These are phyloP conservation scores for Williopsis jadinii DNA, from an alignment of 1,139 yeast species.

Conservation along the genomic window DNA sequence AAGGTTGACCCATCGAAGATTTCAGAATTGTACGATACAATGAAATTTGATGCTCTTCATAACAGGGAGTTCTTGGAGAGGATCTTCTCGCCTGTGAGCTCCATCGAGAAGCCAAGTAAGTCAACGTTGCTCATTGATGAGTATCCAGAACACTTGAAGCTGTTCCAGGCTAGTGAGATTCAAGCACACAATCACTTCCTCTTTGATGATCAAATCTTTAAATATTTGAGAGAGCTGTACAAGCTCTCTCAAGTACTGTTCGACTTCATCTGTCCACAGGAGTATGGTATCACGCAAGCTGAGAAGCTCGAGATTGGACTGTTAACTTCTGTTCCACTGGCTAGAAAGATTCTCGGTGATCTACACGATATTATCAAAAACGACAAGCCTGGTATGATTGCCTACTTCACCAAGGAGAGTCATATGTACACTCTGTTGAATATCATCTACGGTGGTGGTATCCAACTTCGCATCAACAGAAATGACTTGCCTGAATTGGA, in stretches of 20 bases:
- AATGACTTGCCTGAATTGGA: slow-evolving; percentile 96
- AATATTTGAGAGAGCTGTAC: slow-evolving; percentile 80
- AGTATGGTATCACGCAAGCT: slow-evolving; percentile 92
- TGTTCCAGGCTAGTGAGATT: slow-evolving; percentile 43
- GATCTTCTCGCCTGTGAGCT: slow-evolving; percentile 64
- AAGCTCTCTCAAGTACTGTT: slow-evolving; percentile 86
- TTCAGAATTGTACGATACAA: slow-evolving; percentile 93
- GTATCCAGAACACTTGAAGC: slow-evolving; percentile 74
- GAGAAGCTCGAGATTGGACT: slow-evolving; percentile 95
- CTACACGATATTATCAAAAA: slow-evolving; percentile 73
- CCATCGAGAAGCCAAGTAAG: slow-evolving; percentile 42
- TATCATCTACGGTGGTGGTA: slow-evolving; percentile 86
- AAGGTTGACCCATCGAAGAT: slow-evolving; percentile 97
- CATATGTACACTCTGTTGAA: slow-evolving; percentile 92
- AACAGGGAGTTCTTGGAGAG: slow-evolving; percentile 83
- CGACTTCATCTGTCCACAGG: slow-evolving; percentile 98
- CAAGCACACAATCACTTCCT: slow-evolving; percentile 25
- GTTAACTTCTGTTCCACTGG: slow-evolving; percentile 88
- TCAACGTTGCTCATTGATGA: slow-evolving; percentile 64
- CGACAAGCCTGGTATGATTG: slow-evolving; percentile 75
- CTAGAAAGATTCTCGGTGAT: slow-evolving; percentile 79
- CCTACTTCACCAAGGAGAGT: slow-evolving; percentile 94
- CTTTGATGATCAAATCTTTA: slow-evolving; percentile 76
- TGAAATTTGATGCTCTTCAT: slow-evolving; percentile 97
- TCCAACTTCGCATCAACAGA: slow-evolving; percentile 90